Evolutionary conservation across 805 yeast species (phyloP), one percentile per base, ranked within the genome.

Genomic region (Jamesozyma piceae): DNA sequence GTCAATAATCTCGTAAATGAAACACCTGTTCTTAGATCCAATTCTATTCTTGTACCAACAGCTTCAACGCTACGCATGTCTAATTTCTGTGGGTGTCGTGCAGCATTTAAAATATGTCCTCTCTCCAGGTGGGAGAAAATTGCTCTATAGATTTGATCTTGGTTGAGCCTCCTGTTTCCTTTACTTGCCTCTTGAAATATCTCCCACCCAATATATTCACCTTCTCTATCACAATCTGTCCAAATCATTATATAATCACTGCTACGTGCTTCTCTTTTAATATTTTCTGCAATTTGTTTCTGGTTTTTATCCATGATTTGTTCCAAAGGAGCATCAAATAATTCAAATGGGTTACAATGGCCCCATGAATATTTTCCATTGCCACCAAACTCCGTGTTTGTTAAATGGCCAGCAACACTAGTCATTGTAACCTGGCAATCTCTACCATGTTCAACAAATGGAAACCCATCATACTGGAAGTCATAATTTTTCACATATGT

Each of bases 191-290:
- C 80, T 41, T 78, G 71, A 29, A 76, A 70, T 14, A 94, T 77
- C 53, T 89, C 95, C 66, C 72, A 77, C 0, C 97, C 97, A 43
- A 89, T 89, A 60, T 78, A 82, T 60, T 89, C 97, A 2, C 97
- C 97, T 59, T 89, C 97, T 30, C 97, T 69, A 70, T 89, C 97
- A 64, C 98, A 92, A 71, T 92, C 99, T 1, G 98, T 92, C 97
- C 98, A 92, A 6, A 92, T 86, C 84, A 87, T 85, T 42, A 92
- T 64, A 32, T 66, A 66, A 41, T 77, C 74, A 4, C 85, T 75
- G 17, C 54, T 55, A 33, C 79, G 60, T 4, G 88, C 83, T 55
- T 87, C 87, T 3, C 61, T 61, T 26, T 72, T 60, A 38, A 92
- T 86, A 56, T 90, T 92, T 10, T 67, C 63, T 2, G 80, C 80